Evolutionary conservation across 2,329 filamentous ascomycete species (phyloP).

Genomic region (Elsinoe perseae): DNA sequence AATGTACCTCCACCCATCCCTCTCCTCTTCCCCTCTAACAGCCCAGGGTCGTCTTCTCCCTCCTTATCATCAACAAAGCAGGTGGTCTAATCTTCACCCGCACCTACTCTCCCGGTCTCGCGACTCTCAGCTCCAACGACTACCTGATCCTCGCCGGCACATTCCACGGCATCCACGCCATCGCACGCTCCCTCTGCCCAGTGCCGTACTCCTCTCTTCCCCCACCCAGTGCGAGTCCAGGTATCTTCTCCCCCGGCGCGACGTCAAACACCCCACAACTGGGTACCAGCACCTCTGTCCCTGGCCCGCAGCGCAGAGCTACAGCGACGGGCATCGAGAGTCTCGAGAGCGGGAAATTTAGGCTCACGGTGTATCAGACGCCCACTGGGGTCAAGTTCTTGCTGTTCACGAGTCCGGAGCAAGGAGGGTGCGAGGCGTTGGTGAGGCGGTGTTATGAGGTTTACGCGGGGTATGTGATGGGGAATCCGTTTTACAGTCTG

Average conservation of each 20-base stretch:
- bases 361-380: conserved; percentile 92
- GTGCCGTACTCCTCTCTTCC: conserved; percentile 30
- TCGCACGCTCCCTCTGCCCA: conserved; percentile 47
- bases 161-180: conserved; percentile 75
- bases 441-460: conserved; percentile 85
- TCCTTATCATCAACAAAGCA: conserved; percentile 98
- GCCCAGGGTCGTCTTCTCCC: conserved; percentile 79
- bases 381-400: conserved; percentile 92
- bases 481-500: conserved; percentile 96
- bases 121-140: conserved; percentile 88
- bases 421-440: conserved; percentile 77
- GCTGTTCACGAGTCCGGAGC: conserved; percentile 84
- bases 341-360: conserved; percentile 88
- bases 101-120: conserved; percentile 79
- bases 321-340: conserved; percentile 73
- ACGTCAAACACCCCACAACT: conserved; percentile 30
- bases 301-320: conserved; percentile 41
- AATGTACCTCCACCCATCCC: conserved; percentile 6
- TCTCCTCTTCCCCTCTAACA: not conserved
- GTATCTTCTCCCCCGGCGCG: conserved; percentile 28
- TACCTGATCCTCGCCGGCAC: conserved; percentile 94
- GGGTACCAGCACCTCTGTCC: conserved; percentile 16
- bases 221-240: conserved; percentile 25
- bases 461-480: conserved; percentile 97
- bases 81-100: conserved; percentile 94